phyloP scores from a whole-genome alignment of 1,139 yeast species.

The Candida tropicalis region DNA sequence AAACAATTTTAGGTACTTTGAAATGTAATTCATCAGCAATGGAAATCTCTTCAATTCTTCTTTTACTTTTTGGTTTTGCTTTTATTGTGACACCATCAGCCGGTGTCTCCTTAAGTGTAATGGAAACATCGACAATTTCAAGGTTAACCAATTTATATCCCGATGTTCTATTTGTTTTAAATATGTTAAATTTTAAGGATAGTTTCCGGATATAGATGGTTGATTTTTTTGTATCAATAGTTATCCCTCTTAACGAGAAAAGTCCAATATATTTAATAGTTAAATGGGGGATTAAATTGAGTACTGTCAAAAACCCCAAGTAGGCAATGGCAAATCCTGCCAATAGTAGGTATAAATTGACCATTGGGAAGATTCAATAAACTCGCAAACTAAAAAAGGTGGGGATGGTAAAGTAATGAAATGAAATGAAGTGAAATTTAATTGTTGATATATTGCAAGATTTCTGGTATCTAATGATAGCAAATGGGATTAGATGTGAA shows the following conservation, averaged over 20 bases:
- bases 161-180: conserved; percentile 25
- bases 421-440: background rate
- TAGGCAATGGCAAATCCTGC: conserved; percentile 20
- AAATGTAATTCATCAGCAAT: conserved; percentile 13
- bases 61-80: background rate
- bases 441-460: no score
- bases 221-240: conserved; percentile 22
- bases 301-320: conserved; percentile 19
- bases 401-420: background rate
- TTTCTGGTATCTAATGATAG: no score
- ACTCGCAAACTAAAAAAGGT: no score
- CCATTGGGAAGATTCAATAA: conserved; percentile 7
- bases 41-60: conserved; percentile 10
- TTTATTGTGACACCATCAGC: background rate
- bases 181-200: conserved; percentile 29
- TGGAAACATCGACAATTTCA: conserved; percentile 30
- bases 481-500: no score
- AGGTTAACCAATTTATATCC: conserved; percentile 36
- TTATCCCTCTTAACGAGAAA: conserved; percentile 34
- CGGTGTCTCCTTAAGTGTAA: conserved; percentile 13
- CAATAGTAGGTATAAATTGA: conserved; percentile 8
- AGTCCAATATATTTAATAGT: conserved; percentile 41
- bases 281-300: conserved; percentile 39
- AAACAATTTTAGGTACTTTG: conserved; percentile 15
- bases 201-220: conserved; percentile 25